Evolutionary conservation across 768 basidiomycete species (phyloP).

Genomic region (Aureoboletus auriporus): DNA sequence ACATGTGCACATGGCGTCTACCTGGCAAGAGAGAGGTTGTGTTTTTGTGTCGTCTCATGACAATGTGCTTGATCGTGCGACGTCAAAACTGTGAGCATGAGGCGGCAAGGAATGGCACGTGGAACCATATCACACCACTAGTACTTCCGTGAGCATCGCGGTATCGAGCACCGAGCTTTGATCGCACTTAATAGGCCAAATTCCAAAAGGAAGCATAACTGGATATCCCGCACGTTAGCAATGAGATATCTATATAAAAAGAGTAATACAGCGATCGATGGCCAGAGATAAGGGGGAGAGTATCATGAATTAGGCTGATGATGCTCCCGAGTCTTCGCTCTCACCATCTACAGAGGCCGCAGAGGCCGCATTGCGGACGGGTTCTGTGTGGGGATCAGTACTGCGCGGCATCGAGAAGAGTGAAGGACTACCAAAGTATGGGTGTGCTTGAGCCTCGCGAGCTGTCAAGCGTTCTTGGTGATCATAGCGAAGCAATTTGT

Average conservation of each 20-base stretch:
- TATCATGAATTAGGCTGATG: constrained; percentile 27
- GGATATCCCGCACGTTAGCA: constrained; percentile 20
- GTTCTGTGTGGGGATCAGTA: constrained; percentile 45
- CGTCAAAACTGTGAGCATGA: not conserved
- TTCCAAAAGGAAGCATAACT: constrained; percentile 14
- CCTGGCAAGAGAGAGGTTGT: constrained; percentile 9
- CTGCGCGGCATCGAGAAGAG: constrained; percentile 9
- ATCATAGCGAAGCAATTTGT: constrained; percentile 93
- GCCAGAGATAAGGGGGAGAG: constrained; percentile 22
- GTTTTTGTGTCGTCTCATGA: constrained; percentile 6
- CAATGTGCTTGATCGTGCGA: constrained; percentile 3
- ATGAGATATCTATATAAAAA: constrained; percentile 29
- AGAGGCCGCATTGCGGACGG: constrained; percentile 50
- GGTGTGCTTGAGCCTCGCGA: constrained; percentile 84
- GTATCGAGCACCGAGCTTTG: constrained; percentile 12
- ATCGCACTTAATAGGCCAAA: constrained; percentile 17
- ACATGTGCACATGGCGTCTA: constrained; percentile 13
- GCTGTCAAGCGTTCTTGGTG: constrained; percentile 97
- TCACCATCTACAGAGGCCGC: constrained; percentile 52
- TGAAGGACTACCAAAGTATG: constrained; percentile 75
- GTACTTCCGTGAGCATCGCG: not conserved
- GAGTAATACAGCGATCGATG: constrained; percentile 31
- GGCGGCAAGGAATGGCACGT: constrained; percentile 9
- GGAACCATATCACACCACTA: constrained; percentile 1
- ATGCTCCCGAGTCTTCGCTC: constrained; percentile 47